These are phyloP conservation scores for Trametes sp. DNA, from an alignment of 1,284 basidiomycete genomes.

Conservation along the genomic window DNA sequence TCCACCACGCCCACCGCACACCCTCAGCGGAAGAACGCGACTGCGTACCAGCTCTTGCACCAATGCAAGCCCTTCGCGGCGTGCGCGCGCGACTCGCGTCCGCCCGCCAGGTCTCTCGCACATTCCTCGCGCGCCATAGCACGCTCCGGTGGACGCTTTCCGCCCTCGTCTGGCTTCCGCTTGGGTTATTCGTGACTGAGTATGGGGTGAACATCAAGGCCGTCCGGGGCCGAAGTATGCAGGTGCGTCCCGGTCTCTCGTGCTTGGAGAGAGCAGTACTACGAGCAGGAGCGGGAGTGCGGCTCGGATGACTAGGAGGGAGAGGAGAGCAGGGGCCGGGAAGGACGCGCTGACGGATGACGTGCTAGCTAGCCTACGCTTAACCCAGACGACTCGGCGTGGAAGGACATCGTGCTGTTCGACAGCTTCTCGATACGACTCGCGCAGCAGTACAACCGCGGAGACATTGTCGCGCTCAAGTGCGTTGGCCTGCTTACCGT, in stretches of 20 bases:
- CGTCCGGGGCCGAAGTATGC: conserved; percentile 76
- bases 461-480: conserved; percentile 74
- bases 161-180: conserved; percentile 65
- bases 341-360: neutral
- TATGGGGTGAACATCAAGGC: conserved; percentile 61
- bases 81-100: conserved; percentile 10
- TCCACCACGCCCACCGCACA: neutral
- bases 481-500: conserved; percentile 38
- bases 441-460: conserved; percentile 51
- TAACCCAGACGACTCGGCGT: conserved; percentile 71
- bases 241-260: conserved; percentile 52
- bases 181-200: conserved; percentile 56
- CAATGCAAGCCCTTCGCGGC: conserved; percentile 19
- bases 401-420: conserved; percentile 70
- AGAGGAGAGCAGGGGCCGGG: neutral
- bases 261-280: too few species aligned
- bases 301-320: conserved; percentile 2
- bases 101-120: conserved; percentile 30
- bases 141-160: conserved; percentile 36
- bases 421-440: conserved; percentile 57
- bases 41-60: neutral
- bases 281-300: too few species aligned
- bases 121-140: conserved; percentile 24
- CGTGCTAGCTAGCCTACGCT: conserved; percentile 70
- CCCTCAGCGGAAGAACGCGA: neutral